Conservation (phyloP, 805 yeast genomes). For the Metschnikowia picachoensis region DNA sequence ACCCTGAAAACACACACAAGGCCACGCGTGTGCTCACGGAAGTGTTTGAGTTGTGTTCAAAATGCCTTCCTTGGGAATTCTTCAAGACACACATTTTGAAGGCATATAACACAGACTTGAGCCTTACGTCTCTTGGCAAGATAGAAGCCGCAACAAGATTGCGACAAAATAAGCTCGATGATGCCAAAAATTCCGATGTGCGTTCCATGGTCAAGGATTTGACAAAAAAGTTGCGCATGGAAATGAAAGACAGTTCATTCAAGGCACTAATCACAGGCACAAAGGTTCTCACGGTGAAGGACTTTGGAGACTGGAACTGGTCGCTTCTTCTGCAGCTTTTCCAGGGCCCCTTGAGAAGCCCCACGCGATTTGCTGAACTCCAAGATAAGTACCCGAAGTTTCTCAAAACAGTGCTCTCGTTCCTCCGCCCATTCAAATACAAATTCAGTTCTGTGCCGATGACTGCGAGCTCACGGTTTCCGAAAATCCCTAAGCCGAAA, state of each 20-base stretch:
- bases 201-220: constrained; percentile 21
- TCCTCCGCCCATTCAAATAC: constrained; percentile 87
- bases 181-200: constrained; percentile 13
- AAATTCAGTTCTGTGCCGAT: constrained; percentile 48
- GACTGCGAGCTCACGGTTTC: constrained; percentile 8
- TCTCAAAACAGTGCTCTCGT: constrained; percentile 76
- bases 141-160: constrained; percentile 15
- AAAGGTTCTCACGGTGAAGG: constrained; percentile 72
- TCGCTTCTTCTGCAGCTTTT: constrained; percentile 63
- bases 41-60: constrained; percentile 50
- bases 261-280: constrained; percentile 64
- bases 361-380: constrained; percentile 71
- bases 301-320: constrained; percentile 88
- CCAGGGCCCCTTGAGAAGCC: constrained; percentile 76
- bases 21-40: constrained; percentile 65
- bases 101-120: constrained; percentile 9
- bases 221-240: constrained; percentile 20
- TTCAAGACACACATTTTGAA: constrained; percentile 16
- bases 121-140: constrained; percentile 12
- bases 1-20: constrained; percentile 48
- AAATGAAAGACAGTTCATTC: constrained; percentile 61
- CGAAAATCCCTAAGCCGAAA: constrained; percentile 41
- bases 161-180: not conserved
- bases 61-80: constrained; percentile 50
- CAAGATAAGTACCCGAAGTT: constrained; percentile 74